Conservation (phyloP, 306 rosid species). For the Quercus parvula region DNA sequence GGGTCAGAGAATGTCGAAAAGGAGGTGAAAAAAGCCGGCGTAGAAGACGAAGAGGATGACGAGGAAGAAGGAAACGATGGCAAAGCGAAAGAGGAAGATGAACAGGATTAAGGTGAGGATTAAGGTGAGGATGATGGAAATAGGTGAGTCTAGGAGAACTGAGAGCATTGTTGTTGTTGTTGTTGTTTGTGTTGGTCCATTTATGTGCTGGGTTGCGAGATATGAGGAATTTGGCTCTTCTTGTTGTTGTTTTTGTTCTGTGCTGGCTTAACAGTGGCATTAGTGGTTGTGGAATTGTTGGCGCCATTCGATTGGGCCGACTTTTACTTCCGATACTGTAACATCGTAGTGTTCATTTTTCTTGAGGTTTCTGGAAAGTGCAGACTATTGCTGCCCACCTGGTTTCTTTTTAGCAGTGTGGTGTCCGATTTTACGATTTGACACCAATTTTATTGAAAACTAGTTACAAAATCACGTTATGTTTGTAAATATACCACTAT, state of each 20-base stretch:
- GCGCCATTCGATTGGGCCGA: conserved; percentile 33
- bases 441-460: too few relatives aligned
- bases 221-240: conserved; percentile 23
- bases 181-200: conserved; percentile 9
- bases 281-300: conserved; percentile 4
- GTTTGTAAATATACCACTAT: too few relatives aligned
- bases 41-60: conserved; percentile 48
- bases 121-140: conserved; percentile 45
- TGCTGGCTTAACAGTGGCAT: conserved; percentile 30
- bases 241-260: conserved; percentile 1
- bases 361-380: conserved; percentile 4
- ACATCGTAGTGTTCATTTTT: background rate
- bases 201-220: conserved; percentile 12
- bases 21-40: conserved; percentile 41
- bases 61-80: conserved; percentile 42
- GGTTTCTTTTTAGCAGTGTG: too few relatives aligned
- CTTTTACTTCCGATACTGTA: background rate
- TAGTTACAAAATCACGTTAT: too few relatives aligned
- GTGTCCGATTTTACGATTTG: too few relatives aligned
- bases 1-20: conserved; percentile 38
- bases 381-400: too few relatives aligned
- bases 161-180: conserved; percentile 13
- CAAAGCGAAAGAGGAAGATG: conserved; percentile 48
- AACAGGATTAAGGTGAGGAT: conserved; percentile 45
- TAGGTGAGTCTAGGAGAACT: conserved; percentile 50